Base-by-base conservation (phyloP, 2,329 filamentous ascomycete genomes). In the Hysterium pulicare region DNA sequence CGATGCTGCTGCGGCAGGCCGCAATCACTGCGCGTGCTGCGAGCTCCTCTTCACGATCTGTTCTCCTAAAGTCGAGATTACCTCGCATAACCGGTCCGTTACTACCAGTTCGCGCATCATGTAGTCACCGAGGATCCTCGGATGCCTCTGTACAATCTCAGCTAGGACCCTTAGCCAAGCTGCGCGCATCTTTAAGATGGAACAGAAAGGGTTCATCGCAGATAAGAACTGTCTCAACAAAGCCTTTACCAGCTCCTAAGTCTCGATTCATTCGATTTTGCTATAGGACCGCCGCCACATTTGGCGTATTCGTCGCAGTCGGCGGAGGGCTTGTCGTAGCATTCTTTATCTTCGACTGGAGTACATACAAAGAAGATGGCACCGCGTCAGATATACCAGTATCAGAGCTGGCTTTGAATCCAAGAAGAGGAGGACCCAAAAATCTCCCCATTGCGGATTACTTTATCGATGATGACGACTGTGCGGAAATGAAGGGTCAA, bases 271-370 rank as follows among this genome's bases (percentile, higher is more conserved):
- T 71, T 7, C 71, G 71, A 35, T 82, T 86, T 57, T 65, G 81
- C 34, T 88, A 87, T 62, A 79, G 86, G 53, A 75, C 79, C 23
- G 84, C 90, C 24, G 82, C 86, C 2, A 79, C 79, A 56, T 68
- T 88, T 17, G 93, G 93, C 30, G 82, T 87, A 45, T 86, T 91
- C 38, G 76, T 93, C 28, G 73, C 84, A 6, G 76, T 91, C 38
- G 65, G 87, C 41, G 83, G 86, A 24, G 71, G 77, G 3, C 75
- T 86, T 5, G 76, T 97, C 5, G 68, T 90, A 16, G 86, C 76
- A 37, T 96, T 98, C 75, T 98, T 98, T 70, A 55, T 93, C 55
- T 98, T 95, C 71, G 93, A 98, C 72, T 85, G 90, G 8, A 85
- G 82, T 36, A 98, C 93, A 11, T 98, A 98, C 71, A 83, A 81